Percentiles rank a stretch among this genome's conserved stretches.
Conservation (phyloP, 2,329 filamentous ascomycete genomes). For the Penicillium janthinellum region DNA sequence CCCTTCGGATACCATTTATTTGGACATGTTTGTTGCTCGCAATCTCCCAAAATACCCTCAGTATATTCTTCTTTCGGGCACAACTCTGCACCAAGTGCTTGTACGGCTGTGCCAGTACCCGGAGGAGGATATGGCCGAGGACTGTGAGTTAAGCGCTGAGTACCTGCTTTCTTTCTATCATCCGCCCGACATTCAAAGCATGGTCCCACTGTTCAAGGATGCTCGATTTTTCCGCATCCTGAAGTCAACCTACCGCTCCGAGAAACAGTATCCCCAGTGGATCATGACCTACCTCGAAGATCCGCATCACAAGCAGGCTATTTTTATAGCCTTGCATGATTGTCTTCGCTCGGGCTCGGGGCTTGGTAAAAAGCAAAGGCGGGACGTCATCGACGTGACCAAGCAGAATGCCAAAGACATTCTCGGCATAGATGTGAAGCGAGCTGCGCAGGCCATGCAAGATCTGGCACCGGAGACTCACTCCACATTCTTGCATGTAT, state of each 20-base stretch:
- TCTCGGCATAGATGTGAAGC: slow-evolving; percentile 65
- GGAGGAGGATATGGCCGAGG: slow-evolving; percentile 76
- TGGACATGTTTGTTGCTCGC: slow-evolving; percentile 97
- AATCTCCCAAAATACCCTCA: slow-evolving; percentile 97
- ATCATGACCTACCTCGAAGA: slow-evolving; percentile 85
- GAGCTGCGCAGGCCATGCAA: slow-evolving; percentile 67
- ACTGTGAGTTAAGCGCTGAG: slow-evolving; percentile 95
- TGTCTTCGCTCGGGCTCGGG: slow-evolving; percentile 68
- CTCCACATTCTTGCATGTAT: slow-evolving; percentile 62
- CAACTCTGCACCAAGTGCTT: slow-evolving; percentile 78
- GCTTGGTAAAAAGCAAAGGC: slow-evolving; percentile 68
- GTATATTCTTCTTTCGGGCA: slow-evolving; percentile 87
- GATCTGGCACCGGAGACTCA: slow-evolving; percentile 66
- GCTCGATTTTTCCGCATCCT: slow-evolving; percentile 89
- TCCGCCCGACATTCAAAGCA: slow-evolving; percentile 73
- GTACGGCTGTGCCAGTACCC: slow-evolving; percentile 83
- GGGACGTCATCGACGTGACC: slow-evolving; percentile 70
- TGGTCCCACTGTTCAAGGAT: slow-evolving; percentile 76
- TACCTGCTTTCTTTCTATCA: slow-evolving; percentile 93
- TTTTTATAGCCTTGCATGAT: slow-evolving; percentile 79
- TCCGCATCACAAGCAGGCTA: slow-evolving; percentile 68
- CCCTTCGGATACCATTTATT: slow-evolving; percentile 81
- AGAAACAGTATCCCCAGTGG: slow-evolving; percentile 77
- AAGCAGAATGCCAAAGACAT: slow-evolving; percentile 66
- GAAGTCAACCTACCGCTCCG: slow-evolving; percentile 80